Evolutionary conservation across 2,329 filamentous ascomycete genomes (phyloP), one percentile per base, ranked within the genome.

Genomic region (Penicillium psychrosexuale): DNA sequence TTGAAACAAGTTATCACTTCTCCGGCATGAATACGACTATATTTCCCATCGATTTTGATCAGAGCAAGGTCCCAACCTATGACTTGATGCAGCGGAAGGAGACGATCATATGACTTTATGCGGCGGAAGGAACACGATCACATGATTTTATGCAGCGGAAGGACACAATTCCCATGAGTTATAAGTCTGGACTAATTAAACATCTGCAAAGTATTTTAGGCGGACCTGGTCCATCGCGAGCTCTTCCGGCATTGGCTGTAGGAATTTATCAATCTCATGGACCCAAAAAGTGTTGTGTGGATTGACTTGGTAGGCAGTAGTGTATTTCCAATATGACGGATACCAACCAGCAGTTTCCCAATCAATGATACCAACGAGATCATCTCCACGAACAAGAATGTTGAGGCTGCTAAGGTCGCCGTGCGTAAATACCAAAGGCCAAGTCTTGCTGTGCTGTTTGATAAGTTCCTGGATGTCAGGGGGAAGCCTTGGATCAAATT

Each of bases 351-450:
- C 63, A 28, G 66, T 66, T 57, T 69, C 66, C 67, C 62, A 69
- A 48, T 69, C 64, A 58, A 70, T 53, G 28, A 69, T 63, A 8
- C 76, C 77, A 37, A 75, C 71, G 30, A 83, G 63, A 5, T 72
- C 62, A 49, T 77, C 72, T 5, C 69, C 73, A 7, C 64, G 64
- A 17, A 60, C 60, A 40, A 72, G 56, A 36, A 72, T 68, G 37
- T 73, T 71, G 3, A 69, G 62, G 9, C 66, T 69, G 72, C 78
- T 39, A 68, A 84, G 68, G 62, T 84, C 81, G 3, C 75, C 75
- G 67, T 84, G 80, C 1, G 79, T 79, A 55, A 84, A 77, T 1
- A 77, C 71, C 8, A 71, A 59, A 27, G 62, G 63, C 68, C 67
- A 73, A 33, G 56, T 30, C 8, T 61, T 59, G 43, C 60, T 58